phyloP scores from a whole-genome alignment of 768 basidiomycete species.

The Neoboletus subvelutipes region DNA sequence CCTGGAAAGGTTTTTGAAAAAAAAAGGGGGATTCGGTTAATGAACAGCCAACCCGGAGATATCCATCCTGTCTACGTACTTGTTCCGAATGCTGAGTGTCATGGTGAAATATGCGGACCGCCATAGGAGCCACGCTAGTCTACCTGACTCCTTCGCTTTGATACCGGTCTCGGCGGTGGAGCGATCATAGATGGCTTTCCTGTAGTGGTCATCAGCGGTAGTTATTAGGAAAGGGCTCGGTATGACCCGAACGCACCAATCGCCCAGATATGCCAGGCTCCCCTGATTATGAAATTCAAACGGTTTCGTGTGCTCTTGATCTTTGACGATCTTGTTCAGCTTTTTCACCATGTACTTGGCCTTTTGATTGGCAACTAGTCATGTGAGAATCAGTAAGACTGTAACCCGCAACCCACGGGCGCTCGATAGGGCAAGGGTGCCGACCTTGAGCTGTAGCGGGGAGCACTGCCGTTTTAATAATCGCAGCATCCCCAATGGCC shows the following conservation, averaged over 20 bases:
- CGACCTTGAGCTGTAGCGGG: conserved; percentile 86
- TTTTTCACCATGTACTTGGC: conserved; percentile 64
- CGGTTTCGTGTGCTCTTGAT: conserved; percentile 43
- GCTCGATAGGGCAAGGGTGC: conserved; percentile 17
- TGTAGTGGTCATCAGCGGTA: conserved; percentile 21
- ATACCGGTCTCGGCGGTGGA: conserved; percentile 48
- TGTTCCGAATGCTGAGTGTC: conserved; percentile 72
- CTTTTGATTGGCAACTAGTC: conserved; percentile 72
- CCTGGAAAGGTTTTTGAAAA: conserved; percentile 31
- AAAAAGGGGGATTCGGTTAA: neutral
- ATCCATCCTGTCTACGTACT: conserved; percentile 39
- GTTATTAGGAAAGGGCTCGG: conserved; percentile 2
- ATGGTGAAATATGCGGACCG: conserved; percentile 78
- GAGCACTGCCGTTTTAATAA: conserved; percentile 53
- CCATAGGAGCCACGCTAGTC: conserved; percentile 78
- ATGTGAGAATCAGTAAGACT: conserved; percentile 7
- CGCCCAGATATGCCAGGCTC: conserved; percentile 77
- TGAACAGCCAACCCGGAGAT: conserved; percentile 10
- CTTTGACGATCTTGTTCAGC: conserved; percentile 62
- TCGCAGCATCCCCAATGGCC: conserved; percentile 79
- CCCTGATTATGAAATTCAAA: conserved; percentile 76
- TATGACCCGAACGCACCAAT: conserved; percentile 48
- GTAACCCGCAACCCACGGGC: conserved; percentile 22
- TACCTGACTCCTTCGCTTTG: conserved; percentile 60
- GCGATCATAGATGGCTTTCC: conserved; percentile 79